Conservation (phyloP, 768 basidiomycete species). For the Cystofilobasidium bisporidii region DNA sequence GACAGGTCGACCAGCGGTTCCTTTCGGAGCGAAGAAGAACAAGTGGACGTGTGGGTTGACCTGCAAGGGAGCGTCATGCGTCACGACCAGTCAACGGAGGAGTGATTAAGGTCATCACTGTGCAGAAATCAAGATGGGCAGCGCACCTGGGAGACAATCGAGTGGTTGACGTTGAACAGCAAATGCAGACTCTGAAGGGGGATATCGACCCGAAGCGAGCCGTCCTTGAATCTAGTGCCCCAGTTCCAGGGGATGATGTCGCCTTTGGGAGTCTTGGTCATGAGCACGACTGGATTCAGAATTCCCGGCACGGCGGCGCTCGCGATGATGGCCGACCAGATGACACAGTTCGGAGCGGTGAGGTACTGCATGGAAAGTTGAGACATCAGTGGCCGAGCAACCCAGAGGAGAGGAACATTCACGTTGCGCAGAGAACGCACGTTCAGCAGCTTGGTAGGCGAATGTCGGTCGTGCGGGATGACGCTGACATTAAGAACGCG, state of each 20-base stretch:
- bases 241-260: conserved; percentile 82
- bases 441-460: conserved; percentile 90
- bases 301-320: conserved; percentile 76
- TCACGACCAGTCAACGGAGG: neutral
- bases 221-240: conserved; percentile 70
- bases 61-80: neutral
- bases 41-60: conserved; percentile 77
- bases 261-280: conserved; percentile 79
- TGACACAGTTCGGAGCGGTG: conserved; percentile 54
- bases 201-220: conserved; percentile 61
- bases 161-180: conserved; percentile 64
- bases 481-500: conserved; percentile 89
- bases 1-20: conserved; percentile 66
- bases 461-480: conserved; percentile 79
- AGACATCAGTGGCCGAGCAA: too few relatives aligned
- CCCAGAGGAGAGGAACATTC: too few relatives aligned
- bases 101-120: too few relatives aligned
- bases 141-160: conserved; percentile 68
- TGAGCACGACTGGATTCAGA: conserved; percentile 84
- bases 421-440: conserved; percentile 44
- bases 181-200: conserved; percentile 62
- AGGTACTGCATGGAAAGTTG: too few relatives aligned
- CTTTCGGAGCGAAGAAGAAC: conserved; percentile 75
- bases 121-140: neutral
- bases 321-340: conserved; percentile 42